Percentiles rank a stretch among this genome's conserved stretches.
Evolutionary conservation across 2,329 filamentous ascomycete genomes (phyloP).

Genomic region (Cryphonectria nitschkei): DNA sequence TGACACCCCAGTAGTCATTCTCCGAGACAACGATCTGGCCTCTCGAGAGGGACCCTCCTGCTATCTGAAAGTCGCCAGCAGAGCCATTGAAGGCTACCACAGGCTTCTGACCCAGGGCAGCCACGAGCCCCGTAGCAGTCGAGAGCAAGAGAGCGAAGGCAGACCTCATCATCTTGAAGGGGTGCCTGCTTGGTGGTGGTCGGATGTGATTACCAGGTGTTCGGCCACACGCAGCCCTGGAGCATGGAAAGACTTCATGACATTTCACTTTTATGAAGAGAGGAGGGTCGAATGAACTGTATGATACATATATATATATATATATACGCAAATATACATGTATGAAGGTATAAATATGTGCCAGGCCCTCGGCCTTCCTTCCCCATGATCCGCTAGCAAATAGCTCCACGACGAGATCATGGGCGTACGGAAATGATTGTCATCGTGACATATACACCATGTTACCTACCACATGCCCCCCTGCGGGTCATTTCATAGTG

Average conservation of each 20-base stretch:
- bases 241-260: background rate
- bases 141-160: constrained; percentile 30
- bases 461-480: background rate
- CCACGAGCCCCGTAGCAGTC: constrained; percentile 32
- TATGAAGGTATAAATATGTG: background rate
- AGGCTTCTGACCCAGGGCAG: constrained; percentile 53
- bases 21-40: constrained; percentile 59
- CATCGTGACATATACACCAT: background rate
- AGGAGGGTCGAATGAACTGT: background rate
- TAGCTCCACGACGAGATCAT: background rate
- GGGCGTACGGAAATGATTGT: background rate
- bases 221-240: constrained; percentile 3
- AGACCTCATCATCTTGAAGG: constrained; percentile 26
- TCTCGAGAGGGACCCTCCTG: constrained; percentile 41
- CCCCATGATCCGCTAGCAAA: background rate
- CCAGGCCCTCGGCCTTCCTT: background rate
- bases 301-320: constrained; percentile 13
- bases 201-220: background rate
- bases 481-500: constrained; percentile 13
- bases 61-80: constrained; percentile 39
- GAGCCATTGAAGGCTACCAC: constrained; percentile 47
- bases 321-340: constrained; percentile 4
- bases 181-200: constrained; percentile 9
- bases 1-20: constrained; percentile 69
- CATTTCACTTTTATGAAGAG: background rate